Evolutionary conservation across 2,329 filamentous ascomycete genomes (phyloP).

Genomic region (Neofusicoccum ribis): DNA sequence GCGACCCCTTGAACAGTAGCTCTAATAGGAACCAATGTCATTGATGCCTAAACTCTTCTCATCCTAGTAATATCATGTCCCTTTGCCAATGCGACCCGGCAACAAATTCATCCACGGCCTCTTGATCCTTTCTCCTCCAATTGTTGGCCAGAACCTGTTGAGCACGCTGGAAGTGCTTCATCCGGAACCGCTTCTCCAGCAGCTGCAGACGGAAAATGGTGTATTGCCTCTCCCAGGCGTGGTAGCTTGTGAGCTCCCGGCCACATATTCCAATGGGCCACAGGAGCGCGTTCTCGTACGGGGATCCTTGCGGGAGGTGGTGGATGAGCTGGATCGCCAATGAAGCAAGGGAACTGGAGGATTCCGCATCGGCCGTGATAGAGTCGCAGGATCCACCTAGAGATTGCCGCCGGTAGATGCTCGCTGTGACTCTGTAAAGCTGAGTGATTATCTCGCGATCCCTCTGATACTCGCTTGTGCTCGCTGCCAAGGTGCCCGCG

Average conservation of each 20-base stretch:
- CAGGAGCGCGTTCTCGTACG: not conserved
- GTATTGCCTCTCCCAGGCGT: not conserved
- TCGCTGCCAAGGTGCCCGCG: not conserved
- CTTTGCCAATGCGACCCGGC: not conserved
- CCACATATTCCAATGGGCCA: not conserved
- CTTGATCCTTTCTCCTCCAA: not conserved
- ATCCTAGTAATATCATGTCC: not conserved
- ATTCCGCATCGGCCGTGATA: not conserved
- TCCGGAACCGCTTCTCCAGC: not conserved
- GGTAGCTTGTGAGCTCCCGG: not conserved
- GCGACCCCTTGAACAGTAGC: slow-evolving; percentile 25
- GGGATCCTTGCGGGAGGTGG: not conserved
- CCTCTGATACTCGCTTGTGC: no score
- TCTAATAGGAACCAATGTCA: not conserved
- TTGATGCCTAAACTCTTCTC: not conserved
- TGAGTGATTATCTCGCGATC: not conserved
- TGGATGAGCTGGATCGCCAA: not conserved
- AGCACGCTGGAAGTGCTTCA: not conserved
- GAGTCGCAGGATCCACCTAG: not conserved
- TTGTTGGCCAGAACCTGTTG: not conserved
- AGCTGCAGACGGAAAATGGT: not conserved
- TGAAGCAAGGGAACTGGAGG: not conserved
- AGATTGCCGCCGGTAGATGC: not conserved
- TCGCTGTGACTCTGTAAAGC: not conserved
- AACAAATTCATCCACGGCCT: not conserved